These are phyloP conservation scores for Parathielavia hyrcaniae DNA, from an alignment of 495 filamentous ascomycete species.

Conservation along the genomic window DNA sequence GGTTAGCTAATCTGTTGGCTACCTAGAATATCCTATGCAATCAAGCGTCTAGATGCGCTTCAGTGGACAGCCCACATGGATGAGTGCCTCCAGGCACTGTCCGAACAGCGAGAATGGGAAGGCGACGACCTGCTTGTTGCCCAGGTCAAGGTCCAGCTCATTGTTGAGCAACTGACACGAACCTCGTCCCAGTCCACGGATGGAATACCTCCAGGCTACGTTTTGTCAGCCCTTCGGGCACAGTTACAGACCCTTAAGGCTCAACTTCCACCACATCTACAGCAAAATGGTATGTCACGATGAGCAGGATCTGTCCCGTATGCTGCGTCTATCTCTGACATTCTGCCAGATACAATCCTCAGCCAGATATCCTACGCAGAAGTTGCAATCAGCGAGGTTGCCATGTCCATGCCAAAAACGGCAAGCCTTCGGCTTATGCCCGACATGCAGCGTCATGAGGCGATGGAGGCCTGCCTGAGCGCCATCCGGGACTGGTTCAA, in stretches of 20 bases:
- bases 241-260: constrained; percentile 39
- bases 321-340: not conserved
- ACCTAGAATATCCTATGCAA: constrained; percentile 30
- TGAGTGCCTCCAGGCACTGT: constrained; percentile 43
- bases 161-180: constrained; percentile 31
- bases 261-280: constrained; percentile 33
- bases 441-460: constrained; percentile 28
- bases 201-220: constrained; percentile 33
- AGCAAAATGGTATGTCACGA: constrained; percentile 37
- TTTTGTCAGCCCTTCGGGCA: constrained; percentile 40
- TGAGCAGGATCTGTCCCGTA: not conserved
- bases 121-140: constrained; percentile 48
- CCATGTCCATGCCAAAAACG: constrained; percentile 25
- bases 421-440: constrained; percentile 13
- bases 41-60: constrained; percentile 42
- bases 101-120: constrained; percentile 41
- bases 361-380: constrained; percentile 38
- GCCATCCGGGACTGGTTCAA: constrained; percentile 26
- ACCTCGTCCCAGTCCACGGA: constrained; percentile 31
- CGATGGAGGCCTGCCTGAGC: constrained; percentile 26
- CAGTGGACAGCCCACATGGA: constrained; percentile 51
- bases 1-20: not conserved
- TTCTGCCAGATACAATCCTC: constrained; percentile 34
- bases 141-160: constrained; percentile 35
- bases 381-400: constrained; percentile 40